Conservation (phyloP, 108 stramenopile genomes). For the Nitzschia sp. region DNA sequence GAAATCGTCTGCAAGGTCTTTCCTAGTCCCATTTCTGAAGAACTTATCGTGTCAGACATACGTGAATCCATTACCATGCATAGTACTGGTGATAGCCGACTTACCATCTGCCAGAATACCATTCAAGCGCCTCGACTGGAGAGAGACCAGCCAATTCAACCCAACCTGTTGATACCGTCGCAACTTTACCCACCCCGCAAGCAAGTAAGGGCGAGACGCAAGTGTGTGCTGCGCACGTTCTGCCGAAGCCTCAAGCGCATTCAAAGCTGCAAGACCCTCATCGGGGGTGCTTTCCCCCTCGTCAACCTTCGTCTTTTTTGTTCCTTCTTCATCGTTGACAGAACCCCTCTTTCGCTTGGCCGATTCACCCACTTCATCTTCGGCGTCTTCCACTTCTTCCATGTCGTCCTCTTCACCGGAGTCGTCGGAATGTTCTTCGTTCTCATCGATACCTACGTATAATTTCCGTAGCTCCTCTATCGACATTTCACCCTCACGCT, state of each 20-base stretch:
- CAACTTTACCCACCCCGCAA: constrained; percentile 83
- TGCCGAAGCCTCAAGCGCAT: constrained; percentile 56
- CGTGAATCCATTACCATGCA: too few species aligned
- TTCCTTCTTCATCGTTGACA: neutral
- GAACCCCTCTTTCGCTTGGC: neutral
- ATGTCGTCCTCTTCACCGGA: neutral
- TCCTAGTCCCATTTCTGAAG: constrained; percentile 49
- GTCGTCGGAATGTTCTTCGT: neutral
- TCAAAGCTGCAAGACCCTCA: constrained; percentile 31
- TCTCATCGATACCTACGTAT: constrained; percentile 46
- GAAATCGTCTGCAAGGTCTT: constrained; percentile 97
- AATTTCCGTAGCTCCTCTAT: constrained; percentile 67
- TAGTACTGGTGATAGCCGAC: too few species aligned
- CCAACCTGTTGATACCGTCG: constrained; percentile 95
- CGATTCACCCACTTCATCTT: neutral
- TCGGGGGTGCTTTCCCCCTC: constrained; percentile 16
- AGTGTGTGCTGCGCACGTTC: constrained; percentile 59
- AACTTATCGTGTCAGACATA: too few species aligned
- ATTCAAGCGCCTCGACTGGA: constrained; percentile 93
- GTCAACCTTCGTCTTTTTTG: constrained; percentile 1
- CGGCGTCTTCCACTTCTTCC: constrained; percentile 7
- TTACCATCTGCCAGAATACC: constrained; percentile 99
- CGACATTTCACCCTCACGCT: constrained; percentile 75
- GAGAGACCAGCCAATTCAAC: constrained; percentile 95
- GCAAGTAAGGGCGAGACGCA: constrained; percentile 73